A percentile compares a stretch with the other conserved stretches of the same genome.
Evolutionary conservation across 805 yeast genomes (phyloP).

Genomic region (Starmerella sp.): DNA sequence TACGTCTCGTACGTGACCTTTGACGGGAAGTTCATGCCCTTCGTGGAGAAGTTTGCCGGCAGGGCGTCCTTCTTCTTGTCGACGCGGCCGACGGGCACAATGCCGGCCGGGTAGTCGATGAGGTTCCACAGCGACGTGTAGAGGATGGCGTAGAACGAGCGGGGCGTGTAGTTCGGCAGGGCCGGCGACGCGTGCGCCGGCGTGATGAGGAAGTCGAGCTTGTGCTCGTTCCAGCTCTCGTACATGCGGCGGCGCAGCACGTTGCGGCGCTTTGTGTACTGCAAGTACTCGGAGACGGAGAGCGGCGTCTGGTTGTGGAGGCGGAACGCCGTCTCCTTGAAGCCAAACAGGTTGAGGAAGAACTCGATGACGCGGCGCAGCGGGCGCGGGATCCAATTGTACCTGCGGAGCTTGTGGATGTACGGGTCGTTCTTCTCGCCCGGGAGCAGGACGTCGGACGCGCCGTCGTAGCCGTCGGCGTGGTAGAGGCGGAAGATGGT

Average conservation of each 20-base stretch:
- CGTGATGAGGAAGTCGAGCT: conserved; percentile 32
- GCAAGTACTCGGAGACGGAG: conserved; percentile 29
- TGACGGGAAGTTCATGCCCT: conserved; percentile 33
- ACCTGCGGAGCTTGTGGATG: conserved; percentile 26
- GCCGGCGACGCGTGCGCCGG: conserved; percentile 37
- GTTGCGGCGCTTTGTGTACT: conserved; percentile 29
- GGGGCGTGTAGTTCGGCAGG: conserved; percentile 30
- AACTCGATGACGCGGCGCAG: conserved; percentile 30
- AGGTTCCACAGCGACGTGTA: conserved; percentile 49
- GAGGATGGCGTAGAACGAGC: conserved; percentile 32
- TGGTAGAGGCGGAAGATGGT: conserved; percentile 47
- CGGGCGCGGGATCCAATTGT: conserved; percentile 28
- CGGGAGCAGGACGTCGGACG: conserved; percentile 21
- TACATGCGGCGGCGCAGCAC: conserved; percentile 28
- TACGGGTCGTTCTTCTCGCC: conserved; percentile 33
- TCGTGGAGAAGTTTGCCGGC: conserved; percentile 24
- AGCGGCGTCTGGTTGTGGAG: conserved; percentile 27
- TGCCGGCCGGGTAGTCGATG: conserved; percentile 46
- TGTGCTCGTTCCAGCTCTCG: conserved; percentile 30
- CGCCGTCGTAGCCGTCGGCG: conserved; percentile 30
- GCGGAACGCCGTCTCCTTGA: conserved; percentile 30
- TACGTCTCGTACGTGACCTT: conserved; percentile 36
- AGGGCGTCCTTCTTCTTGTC: conserved; percentile 31
- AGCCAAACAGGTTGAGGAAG: conserved; percentile 31
- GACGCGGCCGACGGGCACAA: conserved; percentile 48